Conservation (phyloP, 78 protist species). For the Cavenderia fasciculata region DNA sequence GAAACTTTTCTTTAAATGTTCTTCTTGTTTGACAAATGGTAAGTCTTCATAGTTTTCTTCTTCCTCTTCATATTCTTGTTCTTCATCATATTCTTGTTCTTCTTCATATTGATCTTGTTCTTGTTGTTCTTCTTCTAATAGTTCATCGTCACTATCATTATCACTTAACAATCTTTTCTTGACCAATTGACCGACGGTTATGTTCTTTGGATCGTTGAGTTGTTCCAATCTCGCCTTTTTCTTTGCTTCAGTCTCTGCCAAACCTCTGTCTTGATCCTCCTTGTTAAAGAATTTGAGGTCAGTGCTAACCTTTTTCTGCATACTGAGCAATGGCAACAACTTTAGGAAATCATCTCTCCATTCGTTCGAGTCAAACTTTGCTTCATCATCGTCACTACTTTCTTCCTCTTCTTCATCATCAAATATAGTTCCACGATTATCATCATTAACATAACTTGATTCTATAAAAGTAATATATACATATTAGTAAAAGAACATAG, state of each 20-base stretch:
- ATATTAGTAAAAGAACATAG: too few relatives aligned
- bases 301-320: constrained; percentile 12
- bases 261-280: not conserved
- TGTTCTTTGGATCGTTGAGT: not conserved
- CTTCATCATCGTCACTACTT: constrained; percentile 64
- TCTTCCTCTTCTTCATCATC: constrained; percentile 36
- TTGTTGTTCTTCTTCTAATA: too few relatives aligned
- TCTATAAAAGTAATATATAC: too few relatives aligned
- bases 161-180: constrained; percentile 55
- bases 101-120: constrained; percentile 49
- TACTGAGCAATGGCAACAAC: constrained; percentile 47
- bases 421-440: not conserved
- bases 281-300: constrained; percentile 20
- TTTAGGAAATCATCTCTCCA: constrained; percentile 51
- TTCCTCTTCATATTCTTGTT: constrained; percentile 7
- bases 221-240: not conserved
- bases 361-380: constrained; percentile 23
- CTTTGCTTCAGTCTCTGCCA: not conserved
- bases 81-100: constrained; percentile 30
- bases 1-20: constrained; percentile 59
- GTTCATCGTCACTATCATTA: constrained; percentile 41
- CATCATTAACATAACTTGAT: too few relatives aligned
- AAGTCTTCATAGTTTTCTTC: constrained; percentile 30
- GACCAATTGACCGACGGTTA: constrained; percentile 21
- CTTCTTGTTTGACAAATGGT: constrained; percentile 46